Evolutionary conservation across 345 rosid species (phyloP), one percentile per base, ranked within the genome.

Genomic region (Psidium guajava): DNA sequence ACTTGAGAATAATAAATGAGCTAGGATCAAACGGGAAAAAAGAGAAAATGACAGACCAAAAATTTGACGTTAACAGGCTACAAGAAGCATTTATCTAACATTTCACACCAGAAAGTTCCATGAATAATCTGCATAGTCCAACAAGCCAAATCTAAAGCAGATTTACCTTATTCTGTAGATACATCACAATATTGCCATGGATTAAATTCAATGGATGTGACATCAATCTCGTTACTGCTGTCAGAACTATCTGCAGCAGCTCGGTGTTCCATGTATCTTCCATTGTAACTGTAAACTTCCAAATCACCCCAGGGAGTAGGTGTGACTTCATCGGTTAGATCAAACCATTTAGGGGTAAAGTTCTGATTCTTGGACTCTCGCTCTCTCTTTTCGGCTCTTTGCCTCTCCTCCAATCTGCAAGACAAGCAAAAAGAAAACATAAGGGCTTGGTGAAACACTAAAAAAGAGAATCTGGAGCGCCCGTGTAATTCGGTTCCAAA

Each of bases 361-460:
- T 91, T 90, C 14, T 94, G 91, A 40, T 89, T 93, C 64, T 91
- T 90, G 16, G 92, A 90, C 87, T 95, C 96, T 47, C 96, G 86
- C n/a, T 85, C 84, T 87, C 91, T 92, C 91, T 93, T 94, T 83
- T 94, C 96, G 1, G 94, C 95, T 85, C 96, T 90, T 88, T 93
- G 98, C 84, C 92, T 93, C 90, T 94, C 98, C 86, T 95, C 96
- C 90, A 94, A 92, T 82, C 95, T 95, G 90, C 50, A 88, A 83
- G 36, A 27, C 59, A 18, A 84, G 54, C 80, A 87, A 61, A 82
- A 54, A 53, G 59, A 82, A n/a, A 52, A 82, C 85, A n/a, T 27
- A 84, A 20, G 57, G 81, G 80, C 80, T 36, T 69, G 80, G 80
- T 82, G 20, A 51, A 20, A 54, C 64, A 82, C 24, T 69, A 36